phyloP scores from a whole-genome alignment of 1,139 yeast genomes.

The Kurtzmaniella quercitrusa region DNA sequence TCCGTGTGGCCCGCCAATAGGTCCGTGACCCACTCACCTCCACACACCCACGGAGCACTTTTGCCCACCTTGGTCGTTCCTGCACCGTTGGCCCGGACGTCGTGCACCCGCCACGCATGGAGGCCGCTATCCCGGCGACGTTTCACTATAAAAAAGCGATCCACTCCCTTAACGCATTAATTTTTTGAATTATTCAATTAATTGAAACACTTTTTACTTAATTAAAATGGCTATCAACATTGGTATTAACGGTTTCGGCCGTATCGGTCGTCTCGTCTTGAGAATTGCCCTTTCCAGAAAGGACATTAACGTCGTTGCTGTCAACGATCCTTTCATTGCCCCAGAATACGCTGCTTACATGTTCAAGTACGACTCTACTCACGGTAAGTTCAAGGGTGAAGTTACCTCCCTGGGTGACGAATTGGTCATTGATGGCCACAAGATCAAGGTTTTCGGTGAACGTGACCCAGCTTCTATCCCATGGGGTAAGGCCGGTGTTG shows the following conservation, averaged over 20 bases:
- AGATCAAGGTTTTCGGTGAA: constrained; percentile 69
- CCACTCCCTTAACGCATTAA: not conserved
- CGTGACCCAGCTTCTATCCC: constrained; percentile 77
- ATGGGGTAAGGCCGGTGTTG: constrained; percentile 78
- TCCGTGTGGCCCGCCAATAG: too few species aligned
- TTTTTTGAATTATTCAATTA: constrained; percentile 5
- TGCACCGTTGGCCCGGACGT: constrained; percentile 8
- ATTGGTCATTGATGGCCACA: constrained; percentile 64
- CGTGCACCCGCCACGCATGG: constrained; percentile 13
- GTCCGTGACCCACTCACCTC: not conserved
- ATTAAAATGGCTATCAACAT: constrained; percentile 40
- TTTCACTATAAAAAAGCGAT: constrained; percentile 5
- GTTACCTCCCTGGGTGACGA: constrained; percentile 54
- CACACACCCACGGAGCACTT: not conserved
- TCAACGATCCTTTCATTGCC: constrained; percentile 81
- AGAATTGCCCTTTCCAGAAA: constrained; percentile 71
- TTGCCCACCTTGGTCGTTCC: constrained; percentile 2
- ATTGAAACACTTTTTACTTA: constrained; percentile 7
- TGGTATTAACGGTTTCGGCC: constrained; percentile 90
- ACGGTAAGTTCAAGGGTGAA: constrained; percentile 71
- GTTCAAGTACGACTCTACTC: constrained; percentile 88
- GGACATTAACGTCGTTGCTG: constrained; percentile 73
- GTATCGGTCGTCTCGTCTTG: constrained; percentile 83
- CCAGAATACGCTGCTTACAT: constrained; percentile 83
- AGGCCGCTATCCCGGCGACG: constrained; percentile 12